A percentile compares a stretch with the other conserved stretches of the same genome.
Evolutionary conservation across 2,329 filamentous ascomycete species (phyloP).

Genomic region (Byssoonygena ceratinophila): DNA sequence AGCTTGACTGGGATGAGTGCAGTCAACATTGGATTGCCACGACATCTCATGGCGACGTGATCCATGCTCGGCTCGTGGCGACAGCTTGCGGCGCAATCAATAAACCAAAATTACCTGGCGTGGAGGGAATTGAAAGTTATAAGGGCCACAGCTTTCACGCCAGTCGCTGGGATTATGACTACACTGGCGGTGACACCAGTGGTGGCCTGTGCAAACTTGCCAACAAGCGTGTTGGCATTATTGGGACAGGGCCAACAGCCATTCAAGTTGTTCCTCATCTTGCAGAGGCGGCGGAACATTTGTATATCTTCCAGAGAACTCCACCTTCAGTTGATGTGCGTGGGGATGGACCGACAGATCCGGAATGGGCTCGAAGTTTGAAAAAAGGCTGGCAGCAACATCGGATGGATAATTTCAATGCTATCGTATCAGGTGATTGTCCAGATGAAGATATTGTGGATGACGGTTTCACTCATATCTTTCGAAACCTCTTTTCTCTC

Average conservation of each 20-base stretch:
- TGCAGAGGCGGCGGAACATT: constrained; percentile 27
- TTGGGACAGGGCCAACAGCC: constrained; percentile 38
- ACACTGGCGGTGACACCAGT: neutral
- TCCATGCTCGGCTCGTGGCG: constrained; percentile 33
- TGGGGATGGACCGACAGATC: neutral
- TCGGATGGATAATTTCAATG: constrained; percentile 14
- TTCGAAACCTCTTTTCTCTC: constrained; percentile 21
- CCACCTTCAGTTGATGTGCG: constrained; percentile 19
- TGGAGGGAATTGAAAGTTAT: constrained; percentile 31
- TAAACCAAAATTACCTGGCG: constrained; percentile 39
- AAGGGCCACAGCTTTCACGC: constrained; percentile 37
- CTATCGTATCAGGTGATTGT: neutral
- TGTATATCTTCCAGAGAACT: constrained; percentile 39
- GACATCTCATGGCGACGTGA: constrained; percentile 17
- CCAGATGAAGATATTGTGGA: neutral
- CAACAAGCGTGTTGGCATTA: constrained; percentile 33
- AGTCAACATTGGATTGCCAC: constrained; percentile 25
- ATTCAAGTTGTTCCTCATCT: constrained; percentile 35
- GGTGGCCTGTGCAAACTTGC: constrained; percentile 24
- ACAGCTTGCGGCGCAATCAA: constrained; percentile 35
- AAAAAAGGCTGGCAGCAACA: constrained; percentile 14
- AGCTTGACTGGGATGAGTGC: constrained; percentile 40
- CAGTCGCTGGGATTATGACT: constrained; percentile 35
- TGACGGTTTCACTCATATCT: neutral
- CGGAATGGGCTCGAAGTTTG: neutral